Base-by-base conservation (phyloP, 768 basidiomycete genomes). In the Auriscalpium vulgare region DNA sequence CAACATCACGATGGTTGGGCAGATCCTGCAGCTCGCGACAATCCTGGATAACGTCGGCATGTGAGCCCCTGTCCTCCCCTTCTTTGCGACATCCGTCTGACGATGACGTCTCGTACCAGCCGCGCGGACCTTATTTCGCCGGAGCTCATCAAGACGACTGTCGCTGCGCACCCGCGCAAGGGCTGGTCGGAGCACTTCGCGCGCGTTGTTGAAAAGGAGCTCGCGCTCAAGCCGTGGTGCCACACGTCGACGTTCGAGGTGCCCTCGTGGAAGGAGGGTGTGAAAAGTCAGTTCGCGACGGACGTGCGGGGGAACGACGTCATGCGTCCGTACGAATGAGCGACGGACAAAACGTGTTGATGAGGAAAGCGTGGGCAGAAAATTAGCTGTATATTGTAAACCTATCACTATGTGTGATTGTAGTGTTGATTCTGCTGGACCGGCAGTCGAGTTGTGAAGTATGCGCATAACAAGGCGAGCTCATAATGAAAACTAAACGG, bases 1-100 rank as follows among this genome's bases (percentile, higher is more conserved):
- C 4, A 76, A 77, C 57, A 81, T 80, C 57, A 77, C 79, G 3
- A 71, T 73, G 65, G 71, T 78, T 49, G 78, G 78, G 9, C 75
- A 79, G 64, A 69, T 78, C 13, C 65, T 80, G 13, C 78, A 79
- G 62, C 68, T 80, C 19, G 74, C 78, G 9, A 79, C 75, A 4
- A 75, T 77, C 56, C 67, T 79, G 21, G 74, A 78, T 61, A 76
- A 78, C 56, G 70, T 75, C 54, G 76, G 77, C 51, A 64, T 76
- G 74, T 76, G 55, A 68, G 74, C 44, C 19, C 11, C 52, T 14
- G 43, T 47, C 38, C 19, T 5, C 10, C 44, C 23, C n/a, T 23
- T 23, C 53, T 35, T 57, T 37, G 53, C 11, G 47, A 14, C 7
- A 23, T 47, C 29, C 19, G 4, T 37, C 9, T 2, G 13, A 19